phyloP scores from a whole-genome alignment of 1,284 basidiomycete genomes.

The Anthracocystis walkeri region DNA sequence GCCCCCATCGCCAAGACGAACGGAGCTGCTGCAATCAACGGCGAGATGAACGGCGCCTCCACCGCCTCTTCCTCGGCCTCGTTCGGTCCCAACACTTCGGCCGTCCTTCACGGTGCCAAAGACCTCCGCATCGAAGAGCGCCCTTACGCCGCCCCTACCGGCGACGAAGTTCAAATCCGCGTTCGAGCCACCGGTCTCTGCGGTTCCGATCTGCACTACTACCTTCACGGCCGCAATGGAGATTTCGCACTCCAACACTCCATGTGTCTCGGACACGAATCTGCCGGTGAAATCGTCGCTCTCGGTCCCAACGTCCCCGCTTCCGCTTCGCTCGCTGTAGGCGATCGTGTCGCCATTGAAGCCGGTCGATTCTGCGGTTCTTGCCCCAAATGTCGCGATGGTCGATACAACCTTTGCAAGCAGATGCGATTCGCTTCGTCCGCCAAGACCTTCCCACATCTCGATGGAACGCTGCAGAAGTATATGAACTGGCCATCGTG shows the following conservation, averaged over 20 bases:
- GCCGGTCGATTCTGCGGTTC: constrained; percentile 87
- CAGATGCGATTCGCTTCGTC: constrained; percentile 85
- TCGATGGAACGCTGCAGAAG: constrained; percentile 89
- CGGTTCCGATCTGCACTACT: constrained; percentile 71
- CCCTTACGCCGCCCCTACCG: constrained; percentile 76
- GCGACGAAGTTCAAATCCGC: constrained; percentile 77
- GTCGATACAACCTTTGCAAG: constrained; percentile 94
- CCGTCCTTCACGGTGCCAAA: constrained; percentile 71
- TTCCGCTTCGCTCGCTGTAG: constrained; percentile 74
- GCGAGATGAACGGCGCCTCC: constrained; percentile 32
- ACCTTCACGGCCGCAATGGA: constrained; percentile 78
- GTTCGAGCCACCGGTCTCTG: constrained; percentile 88
- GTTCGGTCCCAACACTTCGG: constrained; percentile 57
- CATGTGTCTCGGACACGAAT: constrained; percentile 91
- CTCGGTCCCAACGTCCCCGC: constrained; percentile 73
- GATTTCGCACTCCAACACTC: constrained; percentile 83
- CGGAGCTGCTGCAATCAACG: constrained; percentile 10
- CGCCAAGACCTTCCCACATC: constrained; percentile 91
- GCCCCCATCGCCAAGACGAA: constrained; percentile 23
- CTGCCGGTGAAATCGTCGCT: constrained; percentile 82
- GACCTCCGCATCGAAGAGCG: constrained; percentile 76
- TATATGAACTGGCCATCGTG: constrained; percentile 88
- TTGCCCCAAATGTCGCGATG: constrained; percentile 73
- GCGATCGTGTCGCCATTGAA: constrained; percentile 93
- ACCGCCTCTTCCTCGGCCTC: constrained; percentile 3